Evolutionary conservation across 108 stramenopile species (phyloP).

Genomic region (Nannochloropsis salina): DNA sequence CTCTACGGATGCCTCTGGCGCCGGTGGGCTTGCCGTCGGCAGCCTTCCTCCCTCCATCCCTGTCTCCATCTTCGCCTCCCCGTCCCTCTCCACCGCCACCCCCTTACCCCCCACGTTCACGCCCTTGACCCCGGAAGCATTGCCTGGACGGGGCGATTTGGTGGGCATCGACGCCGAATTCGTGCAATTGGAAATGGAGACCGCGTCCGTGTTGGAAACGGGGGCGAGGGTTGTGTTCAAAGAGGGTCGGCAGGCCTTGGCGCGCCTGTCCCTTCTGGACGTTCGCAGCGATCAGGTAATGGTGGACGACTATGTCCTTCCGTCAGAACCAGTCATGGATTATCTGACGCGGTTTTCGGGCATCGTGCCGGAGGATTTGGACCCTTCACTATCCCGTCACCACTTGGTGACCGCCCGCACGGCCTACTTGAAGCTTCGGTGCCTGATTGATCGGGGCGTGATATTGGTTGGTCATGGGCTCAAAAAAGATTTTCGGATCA

Average conservation of each 20-base stretch:
- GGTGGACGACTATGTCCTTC: conserved; percentile 85
- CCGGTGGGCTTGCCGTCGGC: background rate
- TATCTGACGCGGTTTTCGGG: conserved; percentile 90
- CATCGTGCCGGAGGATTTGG: conserved; percentile 71
- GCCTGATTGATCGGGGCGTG: conserved; percentile 65
- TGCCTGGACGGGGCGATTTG: conserved; percentile 39
- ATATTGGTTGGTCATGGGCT: conserved; percentile 49
- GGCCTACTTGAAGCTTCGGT: conserved; percentile 84
- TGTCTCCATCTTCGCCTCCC: conserved; percentile 30
- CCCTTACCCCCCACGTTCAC: background rate
- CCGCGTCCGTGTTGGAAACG: conserved; percentile 61
- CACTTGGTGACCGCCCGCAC: conserved; percentile 69
- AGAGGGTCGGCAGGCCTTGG: conserved; percentile 72
- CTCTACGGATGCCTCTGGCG: background rate
- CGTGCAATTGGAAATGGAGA: conserved; percentile 55
- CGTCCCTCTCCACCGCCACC: conserved; percentile 25
- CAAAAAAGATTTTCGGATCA: conserved; percentile 66
- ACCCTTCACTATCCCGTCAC: conserved; percentile 69
- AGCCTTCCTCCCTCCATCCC: conserved; percentile 21
- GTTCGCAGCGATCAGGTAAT: conserved; percentile 55
- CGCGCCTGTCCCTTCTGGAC: conserved; percentile 76
- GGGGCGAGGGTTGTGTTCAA: conserved; percentile 69
- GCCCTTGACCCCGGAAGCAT: conserved; percentile 27
- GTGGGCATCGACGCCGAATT: conserved; percentile 61
- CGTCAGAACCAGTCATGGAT: conserved; percentile 82